Conservation (phyloP, 202 grass and related monocot genomes). For the Zoysia matrella region DNA sequence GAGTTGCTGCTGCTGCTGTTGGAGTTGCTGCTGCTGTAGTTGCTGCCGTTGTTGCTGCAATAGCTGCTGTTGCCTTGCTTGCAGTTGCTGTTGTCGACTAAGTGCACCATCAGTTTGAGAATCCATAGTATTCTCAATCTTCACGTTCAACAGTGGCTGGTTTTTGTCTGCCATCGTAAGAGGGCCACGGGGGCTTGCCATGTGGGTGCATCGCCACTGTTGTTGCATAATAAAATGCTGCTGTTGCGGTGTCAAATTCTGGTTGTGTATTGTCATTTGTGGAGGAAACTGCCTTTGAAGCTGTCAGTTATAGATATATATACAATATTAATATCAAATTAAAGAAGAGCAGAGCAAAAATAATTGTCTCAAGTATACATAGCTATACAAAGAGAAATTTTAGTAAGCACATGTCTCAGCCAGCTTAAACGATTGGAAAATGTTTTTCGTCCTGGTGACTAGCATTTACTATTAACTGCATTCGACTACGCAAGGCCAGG, state of each 20-base stretch:
- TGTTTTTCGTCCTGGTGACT: background rate
- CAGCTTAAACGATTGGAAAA: too few species aligned
- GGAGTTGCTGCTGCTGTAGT: slow-evolving; percentile 44
- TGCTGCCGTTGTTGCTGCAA: slow-evolving; percentile 60
- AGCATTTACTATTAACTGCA: too few species aligned
- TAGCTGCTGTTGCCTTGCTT: slow-evolving; percentile 23
- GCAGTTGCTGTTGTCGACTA: too few species aligned
- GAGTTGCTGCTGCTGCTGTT: slow-evolving; percentile 42
- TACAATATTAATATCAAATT: slow-evolving; percentile 1
- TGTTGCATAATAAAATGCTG: slow-evolving; percentile 67
- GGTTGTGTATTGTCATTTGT: slow-evolving; percentile 56
- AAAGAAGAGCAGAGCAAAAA: slow-evolving; percentile 3
- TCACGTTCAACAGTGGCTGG: slow-evolving; percentile 71
- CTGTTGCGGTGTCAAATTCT: slow-evolving; percentile 75
- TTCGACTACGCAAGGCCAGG: background rate
- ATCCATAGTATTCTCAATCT: too few species aligned
- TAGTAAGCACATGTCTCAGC: too few species aligned
- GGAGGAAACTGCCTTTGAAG: slow-evolving; percentile 71
- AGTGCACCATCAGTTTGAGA: too few species aligned
- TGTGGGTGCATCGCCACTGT: slow-evolving; percentile 67
- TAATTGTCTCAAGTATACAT: background rate
- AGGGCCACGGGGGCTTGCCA: slow-evolving; percentile 69
- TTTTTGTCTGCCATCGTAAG: slow-evolving; percentile 74
- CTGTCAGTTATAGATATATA: slow-evolving; percentile 42
- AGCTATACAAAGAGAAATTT: background rate